Conservation (phyloP, 257 asterid genomes). For the Nicotiana noctiflora region DNA sequence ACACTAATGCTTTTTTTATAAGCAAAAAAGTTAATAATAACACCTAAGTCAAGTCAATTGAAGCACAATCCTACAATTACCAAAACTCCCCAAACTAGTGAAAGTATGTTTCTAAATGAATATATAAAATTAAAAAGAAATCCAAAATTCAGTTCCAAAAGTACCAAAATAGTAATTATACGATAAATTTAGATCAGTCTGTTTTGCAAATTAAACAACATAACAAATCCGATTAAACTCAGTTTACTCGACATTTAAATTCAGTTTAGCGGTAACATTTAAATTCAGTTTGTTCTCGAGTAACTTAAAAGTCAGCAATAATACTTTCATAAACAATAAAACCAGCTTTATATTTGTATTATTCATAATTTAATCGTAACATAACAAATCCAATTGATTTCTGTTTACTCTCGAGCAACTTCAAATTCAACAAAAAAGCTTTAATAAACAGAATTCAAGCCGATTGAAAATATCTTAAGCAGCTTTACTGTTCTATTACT, state of each 20-base stretch:
- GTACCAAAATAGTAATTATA: background rate
- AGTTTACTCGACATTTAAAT: too few relatives aligned
- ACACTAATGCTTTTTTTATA: too few relatives aligned
- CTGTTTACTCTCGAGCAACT: background rate
- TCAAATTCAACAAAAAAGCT: background rate
- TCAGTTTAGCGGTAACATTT: too few relatives aligned
- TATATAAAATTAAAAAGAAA: too few relatives aligned
- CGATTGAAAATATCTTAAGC: slow-evolving; percentile 84
- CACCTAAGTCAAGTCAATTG: background rate
- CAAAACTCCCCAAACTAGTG: background rate
- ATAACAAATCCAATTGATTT: background rate
- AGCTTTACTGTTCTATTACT: slow-evolving; percentile 33
- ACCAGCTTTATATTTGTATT: background rate
- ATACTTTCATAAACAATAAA: too few relatives aligned
- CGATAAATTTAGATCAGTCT: background rate
- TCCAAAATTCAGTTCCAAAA: background rate
- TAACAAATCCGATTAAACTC: background rate
- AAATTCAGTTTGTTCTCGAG: background rate
- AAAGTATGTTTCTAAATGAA: too few relatives aligned
- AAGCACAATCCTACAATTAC: background rate
- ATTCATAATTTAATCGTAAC: background rate
- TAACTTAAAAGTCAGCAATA: background rate
- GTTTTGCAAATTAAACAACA: background rate
- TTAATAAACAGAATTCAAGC: slow-evolving; percentile 21
- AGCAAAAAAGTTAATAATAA: background rate